These are phyloP conservation scores for Verticillium isaacii DNA, from an alignment of 2,329 filamentous ascomycete species.

Conservation along the genomic window DNA sequence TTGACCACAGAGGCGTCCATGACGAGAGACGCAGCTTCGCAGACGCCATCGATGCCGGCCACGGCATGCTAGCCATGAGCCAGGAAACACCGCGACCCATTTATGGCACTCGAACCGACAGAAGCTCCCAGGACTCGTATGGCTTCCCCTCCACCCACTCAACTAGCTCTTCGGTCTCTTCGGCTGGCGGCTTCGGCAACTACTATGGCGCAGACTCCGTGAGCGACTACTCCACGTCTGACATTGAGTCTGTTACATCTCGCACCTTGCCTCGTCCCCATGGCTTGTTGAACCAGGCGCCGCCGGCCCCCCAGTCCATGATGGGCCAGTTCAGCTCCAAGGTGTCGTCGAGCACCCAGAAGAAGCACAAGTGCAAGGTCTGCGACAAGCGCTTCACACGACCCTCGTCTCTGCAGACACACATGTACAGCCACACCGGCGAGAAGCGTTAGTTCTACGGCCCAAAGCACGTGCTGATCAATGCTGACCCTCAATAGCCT, in stretches of 20 bases:
- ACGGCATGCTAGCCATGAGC: slow-evolving; percentile 93
- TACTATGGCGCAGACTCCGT: slow-evolving; percentile 83
- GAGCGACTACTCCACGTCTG: slow-evolving; percentile 91
- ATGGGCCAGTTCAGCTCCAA: slow-evolving; percentile 99
- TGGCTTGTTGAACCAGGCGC: slow-evolving; percentile 56
- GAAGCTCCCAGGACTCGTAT: slow-evolving; percentile 80
- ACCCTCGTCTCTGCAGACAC: slow-evolving; percentile 89
- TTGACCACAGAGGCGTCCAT: slow-evolving; percentile 33
- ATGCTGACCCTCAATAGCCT: slow-evolving; percentile 52
- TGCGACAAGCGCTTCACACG: slow-evolving; percentile 97
- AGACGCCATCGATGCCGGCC: slow-evolving; percentile 86
- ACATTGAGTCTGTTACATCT: slow-evolving; percentile 75
- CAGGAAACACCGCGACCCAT: slow-evolving; percentile 91
- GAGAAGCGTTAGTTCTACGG: slow-evolving; percentile 78
- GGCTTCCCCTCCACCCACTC: slow-evolving; percentile 85
- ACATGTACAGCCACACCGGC: slow-evolving; percentile 98
- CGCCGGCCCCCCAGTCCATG: slow-evolving; percentile 90
- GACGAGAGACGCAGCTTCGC: slow-evolving; percentile 68
- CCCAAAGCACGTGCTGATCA: not conserved
- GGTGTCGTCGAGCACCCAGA: slow-evolving; percentile 89
- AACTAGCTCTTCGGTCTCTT: slow-evolving; percentile 87
- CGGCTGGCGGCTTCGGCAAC: slow-evolving; percentile 76
- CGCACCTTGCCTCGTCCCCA: slow-evolving; percentile 80
- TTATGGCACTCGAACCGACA: slow-evolving; percentile 65
- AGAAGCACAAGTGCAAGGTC: slow-evolving; percentile 99